Percentiles rank a stretch among this genome's conserved stretches.
Evolutionary conservation across 169 alveolate genomes (phyloP).

Genomic region (Eimeria falciformis): DNA sequence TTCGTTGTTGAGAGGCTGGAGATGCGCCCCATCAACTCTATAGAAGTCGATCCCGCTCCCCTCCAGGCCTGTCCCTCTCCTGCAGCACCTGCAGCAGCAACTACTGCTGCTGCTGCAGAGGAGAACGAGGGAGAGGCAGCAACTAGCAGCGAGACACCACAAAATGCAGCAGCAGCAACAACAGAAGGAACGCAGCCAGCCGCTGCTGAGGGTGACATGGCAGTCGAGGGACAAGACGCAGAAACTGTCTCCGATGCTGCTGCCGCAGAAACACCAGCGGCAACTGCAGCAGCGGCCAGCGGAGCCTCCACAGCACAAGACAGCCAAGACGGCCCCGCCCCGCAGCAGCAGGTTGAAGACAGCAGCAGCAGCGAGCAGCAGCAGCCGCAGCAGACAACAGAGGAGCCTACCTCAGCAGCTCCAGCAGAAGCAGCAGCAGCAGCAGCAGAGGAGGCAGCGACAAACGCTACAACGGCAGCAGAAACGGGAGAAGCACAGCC

Average conservation of each 20-base stretch:
- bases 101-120: background rate
- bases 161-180: constrained; percentile 20
- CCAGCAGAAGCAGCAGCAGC: background rate
- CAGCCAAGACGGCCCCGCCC: too few relatives aligned
- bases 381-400: background rate
- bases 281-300: background rate
- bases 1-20: background rate
- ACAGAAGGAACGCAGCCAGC: background rate
- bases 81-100: constrained; percentile 2
- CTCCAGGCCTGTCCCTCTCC: constrained; percentile 46
- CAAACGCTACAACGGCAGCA: background rate
- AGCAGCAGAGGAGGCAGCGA: background rate
- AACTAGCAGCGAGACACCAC: background rate
- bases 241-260: background rate
- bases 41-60: constrained; percentile 34
- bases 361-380: background rate
- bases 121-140: background rate
- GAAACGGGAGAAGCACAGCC: background rate
- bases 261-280: background rate
- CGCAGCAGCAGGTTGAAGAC: too few relatives aligned
- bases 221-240: background rate
- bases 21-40: background rate
- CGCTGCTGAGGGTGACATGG: background rate
- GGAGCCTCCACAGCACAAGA: background rate
- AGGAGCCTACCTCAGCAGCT: too few relatives aligned